Percentiles rank a stretch among this genome's conserved stretches.
These are phyloP conservation scores for Venturia aucupariae DNA, from an alignment of 2,329 filamentous ascomycete species.

Conservation along the genomic window DNA sequence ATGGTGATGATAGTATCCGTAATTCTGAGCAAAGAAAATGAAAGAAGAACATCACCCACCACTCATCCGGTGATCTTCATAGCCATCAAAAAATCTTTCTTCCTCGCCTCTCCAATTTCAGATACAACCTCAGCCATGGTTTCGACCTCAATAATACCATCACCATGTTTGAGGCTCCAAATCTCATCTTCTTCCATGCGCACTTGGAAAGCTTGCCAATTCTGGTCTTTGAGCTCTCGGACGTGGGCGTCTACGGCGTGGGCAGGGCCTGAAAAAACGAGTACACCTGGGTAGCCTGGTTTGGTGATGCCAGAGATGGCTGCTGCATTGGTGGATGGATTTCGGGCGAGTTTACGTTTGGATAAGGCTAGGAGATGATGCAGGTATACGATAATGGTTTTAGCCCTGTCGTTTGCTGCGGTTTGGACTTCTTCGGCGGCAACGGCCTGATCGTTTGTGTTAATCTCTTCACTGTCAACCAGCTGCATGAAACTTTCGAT, in stretches of 20 bases:
- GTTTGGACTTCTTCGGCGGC: constrained; percentile 5
- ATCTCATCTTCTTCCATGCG: constrained; percentile 30
- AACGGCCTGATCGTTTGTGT: not conserved
- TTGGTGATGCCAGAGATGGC: constrained; percentile 35
- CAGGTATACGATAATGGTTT: constrained; percentile 37
- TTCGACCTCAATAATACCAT: constrained; percentile 34
- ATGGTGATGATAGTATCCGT: no score
- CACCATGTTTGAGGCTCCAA: constrained; percentile 33
- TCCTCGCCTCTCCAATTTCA: constrained; percentile 23
- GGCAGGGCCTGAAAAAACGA: constrained; percentile 34
- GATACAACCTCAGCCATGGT: constrained; percentile 36
- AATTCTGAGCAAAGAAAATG: no score
- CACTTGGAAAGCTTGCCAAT: constrained; percentile 39
- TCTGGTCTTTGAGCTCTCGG: constrained; percentile 32
- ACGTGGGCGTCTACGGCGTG: constrained; percentile 33
- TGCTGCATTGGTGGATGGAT: constrained; percentile 20
- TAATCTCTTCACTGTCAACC: constrained; percentile 9
- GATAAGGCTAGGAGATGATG: constrained; percentile 38
- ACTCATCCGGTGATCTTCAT: constrained; percentile 9
- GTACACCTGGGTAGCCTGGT: constrained; percentile 37
- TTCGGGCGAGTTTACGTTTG: constrained; percentile 37
- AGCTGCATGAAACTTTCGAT: constrained; percentile 30
- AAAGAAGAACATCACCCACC: no score
- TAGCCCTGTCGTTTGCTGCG: constrained; percentile 14
- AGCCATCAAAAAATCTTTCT: not conserved